Evolutionary conservation across 305 asterid genomes (phyloP).

Genomic region (Fraxinus angustifolia): DNA sequence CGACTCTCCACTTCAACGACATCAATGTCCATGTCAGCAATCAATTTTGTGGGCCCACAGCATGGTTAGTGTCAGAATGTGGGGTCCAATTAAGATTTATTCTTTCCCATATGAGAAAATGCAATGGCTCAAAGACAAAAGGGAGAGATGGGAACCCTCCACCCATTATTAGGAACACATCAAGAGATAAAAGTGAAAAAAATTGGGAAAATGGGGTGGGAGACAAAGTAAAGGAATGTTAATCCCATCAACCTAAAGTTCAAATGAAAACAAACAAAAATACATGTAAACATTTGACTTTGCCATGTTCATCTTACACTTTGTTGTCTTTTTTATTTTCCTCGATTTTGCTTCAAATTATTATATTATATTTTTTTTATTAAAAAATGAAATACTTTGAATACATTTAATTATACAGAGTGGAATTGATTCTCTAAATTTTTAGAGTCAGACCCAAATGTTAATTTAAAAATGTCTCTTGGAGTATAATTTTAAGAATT

Average conservation of each 20-base stretch:
- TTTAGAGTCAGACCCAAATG: no score
- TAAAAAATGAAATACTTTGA: no score
- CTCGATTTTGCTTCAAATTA: no score
- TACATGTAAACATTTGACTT: constrained; percentile 39
- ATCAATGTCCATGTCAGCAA: constrained; percentile 51
- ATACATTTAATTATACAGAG: no score
- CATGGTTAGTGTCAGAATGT: not conserved
- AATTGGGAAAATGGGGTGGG: not conserved
- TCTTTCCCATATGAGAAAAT: constrained; percentile 44
- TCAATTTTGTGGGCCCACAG: constrained; percentile 31
- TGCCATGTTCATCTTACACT: constrained; percentile 41
- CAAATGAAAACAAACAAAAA: constrained; percentile 15
- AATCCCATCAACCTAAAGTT: constrained; percentile 53
- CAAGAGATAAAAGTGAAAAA: not conserved
- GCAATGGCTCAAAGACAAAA: constrained; percentile 50
- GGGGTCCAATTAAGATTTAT: constrained; percentile 35
- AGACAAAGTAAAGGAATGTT: constrained; percentile 78
- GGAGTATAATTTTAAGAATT: no score
- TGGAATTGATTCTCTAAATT: no score
- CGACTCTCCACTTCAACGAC: constrained; percentile 47
- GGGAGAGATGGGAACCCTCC: constrained; percentile 41
- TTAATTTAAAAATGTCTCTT: no score
- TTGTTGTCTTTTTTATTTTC: not conserved
- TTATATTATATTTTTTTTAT: no score
- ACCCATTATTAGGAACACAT: not conserved